These are phyloP conservation scores for Petrea volubilis DNA, from an alignment of 257 asterid genomes.

Conservation along the genomic window DNA sequence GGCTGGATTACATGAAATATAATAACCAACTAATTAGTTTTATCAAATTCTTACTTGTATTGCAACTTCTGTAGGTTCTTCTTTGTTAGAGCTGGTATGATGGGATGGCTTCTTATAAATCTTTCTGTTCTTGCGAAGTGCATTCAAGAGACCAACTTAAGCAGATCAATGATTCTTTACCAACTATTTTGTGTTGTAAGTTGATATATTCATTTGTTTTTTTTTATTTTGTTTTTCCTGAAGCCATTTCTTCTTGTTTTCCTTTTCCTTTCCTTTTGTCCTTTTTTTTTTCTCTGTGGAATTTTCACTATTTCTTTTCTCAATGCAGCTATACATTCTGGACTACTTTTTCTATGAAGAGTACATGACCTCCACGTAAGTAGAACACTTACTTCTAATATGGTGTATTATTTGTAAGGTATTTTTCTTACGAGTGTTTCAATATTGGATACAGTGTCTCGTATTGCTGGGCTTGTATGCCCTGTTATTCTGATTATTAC, in stretches of 20 bases:
- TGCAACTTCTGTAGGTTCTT: conserved; percentile 60
- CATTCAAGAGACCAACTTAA: conserved; percentile 58
- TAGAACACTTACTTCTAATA: conserved; percentile 15
- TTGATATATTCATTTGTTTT: conserved; percentile 23
- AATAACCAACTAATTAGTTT: background rate
- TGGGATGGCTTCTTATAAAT: conserved; percentile 98
- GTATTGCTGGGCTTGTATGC: background rate
- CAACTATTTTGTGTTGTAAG: conserved; percentile 82
- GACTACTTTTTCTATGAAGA: conserved; percentile 93
- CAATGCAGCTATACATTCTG: conserved; percentile 76
- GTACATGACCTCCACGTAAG: conserved; percentile 99
- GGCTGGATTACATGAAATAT: conserved; percentile 15
- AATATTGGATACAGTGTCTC: background rate
- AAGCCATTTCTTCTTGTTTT: conserved; percentile 4
- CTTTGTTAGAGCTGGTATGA: conserved; percentile 99
- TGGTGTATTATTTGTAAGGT: background rate
- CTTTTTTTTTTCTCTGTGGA: no score
- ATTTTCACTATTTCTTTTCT: conserved; percentile 15
- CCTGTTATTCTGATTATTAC: background rate
- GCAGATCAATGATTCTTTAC: conserved; percentile 84
- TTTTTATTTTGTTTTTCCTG: conserved; percentile 1
- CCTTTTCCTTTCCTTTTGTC: background rate
- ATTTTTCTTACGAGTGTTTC: background rate
- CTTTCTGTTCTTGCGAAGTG: conserved; percentile 86
- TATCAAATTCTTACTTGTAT: conserved; percentile 1